Conservation (phyloP, 441 rosid genomes). For the Sinapis alba region DNA sequence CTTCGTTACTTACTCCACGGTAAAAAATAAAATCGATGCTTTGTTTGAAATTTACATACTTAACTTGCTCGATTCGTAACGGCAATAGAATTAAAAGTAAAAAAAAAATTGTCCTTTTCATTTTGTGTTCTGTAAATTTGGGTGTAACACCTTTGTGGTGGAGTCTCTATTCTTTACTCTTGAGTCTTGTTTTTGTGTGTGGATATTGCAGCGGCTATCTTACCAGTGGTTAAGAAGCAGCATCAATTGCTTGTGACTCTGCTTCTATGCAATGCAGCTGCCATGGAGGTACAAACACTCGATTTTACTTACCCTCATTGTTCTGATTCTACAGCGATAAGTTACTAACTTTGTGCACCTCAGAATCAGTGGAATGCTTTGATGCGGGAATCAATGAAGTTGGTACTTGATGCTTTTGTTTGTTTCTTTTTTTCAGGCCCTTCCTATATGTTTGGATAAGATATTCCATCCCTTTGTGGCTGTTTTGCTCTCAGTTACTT, state of each 20-base stretch:
- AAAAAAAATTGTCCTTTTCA: no score
- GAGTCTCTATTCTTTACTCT: conserved; percentile 4
- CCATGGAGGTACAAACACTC: conserved; percentile 58
- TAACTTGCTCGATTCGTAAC: conserved; percentile 2
- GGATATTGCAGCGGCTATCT: conserved; percentile 53
- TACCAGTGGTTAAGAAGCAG: conserved; percentile 69
- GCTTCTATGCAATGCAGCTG: conserved; percentile 68
- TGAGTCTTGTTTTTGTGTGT: background rate
- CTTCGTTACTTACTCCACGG: background rate
- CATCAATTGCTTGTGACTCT: conserved; percentile 76
- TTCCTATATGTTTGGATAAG: conserved; percentile 70
- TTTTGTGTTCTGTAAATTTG: background rate
- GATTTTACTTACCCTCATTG: background rate
- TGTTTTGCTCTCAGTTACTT: conserved; percentile 70
- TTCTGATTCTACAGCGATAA: background rate
- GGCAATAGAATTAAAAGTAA: background rate
- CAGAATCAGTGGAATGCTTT: background rate
- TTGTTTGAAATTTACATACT: background rate
- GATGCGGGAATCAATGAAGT: background rate
- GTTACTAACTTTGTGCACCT: background rate
- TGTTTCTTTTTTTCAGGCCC: conserved; percentile 51
- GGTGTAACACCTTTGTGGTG: background rate
- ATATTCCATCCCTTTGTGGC: conserved; percentile 74
- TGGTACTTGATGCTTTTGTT: conserved; percentile 1
- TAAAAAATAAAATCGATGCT: background rate